Percentiles rank a stretch among this genome's conserved stretches.
Conservation (phyloP, 257 asterid genomes). For the Penstemon barbatus region DNA sequence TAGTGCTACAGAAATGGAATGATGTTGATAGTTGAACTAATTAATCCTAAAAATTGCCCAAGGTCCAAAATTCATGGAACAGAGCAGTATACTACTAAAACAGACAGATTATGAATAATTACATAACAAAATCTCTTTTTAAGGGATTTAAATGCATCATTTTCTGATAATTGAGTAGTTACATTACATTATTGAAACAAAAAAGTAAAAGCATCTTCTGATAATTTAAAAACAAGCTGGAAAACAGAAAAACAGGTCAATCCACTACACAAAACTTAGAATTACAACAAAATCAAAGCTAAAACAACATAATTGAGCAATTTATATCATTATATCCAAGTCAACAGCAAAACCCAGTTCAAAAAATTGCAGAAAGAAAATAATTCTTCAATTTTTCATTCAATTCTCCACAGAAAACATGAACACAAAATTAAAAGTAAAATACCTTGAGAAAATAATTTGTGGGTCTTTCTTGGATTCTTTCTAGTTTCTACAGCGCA, state of each 20-base stretch:
- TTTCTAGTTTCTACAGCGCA: neutral
- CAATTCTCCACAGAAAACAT: too few species aligned
- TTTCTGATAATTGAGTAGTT: neutral
- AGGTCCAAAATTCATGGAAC: too few species aligned
- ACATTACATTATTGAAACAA: neutral
- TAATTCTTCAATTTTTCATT: neutral
- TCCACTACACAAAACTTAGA: constrained; percentile 5
- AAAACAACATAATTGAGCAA: constrained; percentile 11
- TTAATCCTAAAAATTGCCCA: too few species aligned
- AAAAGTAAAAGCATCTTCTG: neutral
- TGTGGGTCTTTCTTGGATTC: neutral
- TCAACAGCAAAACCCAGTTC: constrained; percentile 24
- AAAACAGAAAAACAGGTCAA: neutral
- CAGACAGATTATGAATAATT: too few species aligned
- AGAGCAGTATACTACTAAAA: too few species aligned
- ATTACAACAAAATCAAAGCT: neutral
- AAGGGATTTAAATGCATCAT: too few species aligned
- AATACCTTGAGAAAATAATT: neutral
- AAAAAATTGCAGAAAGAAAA: neutral
- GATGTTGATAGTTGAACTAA: too few species aligned
- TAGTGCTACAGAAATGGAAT: too few species aligned
- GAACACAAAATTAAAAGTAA: neutral
- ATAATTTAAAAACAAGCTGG: neutral
- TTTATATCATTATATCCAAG: constrained; percentile 1
- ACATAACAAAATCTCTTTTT: too few species aligned